Evolutionary conservation across 2,329 filamentous ascomycete species (phyloP).

Genomic region (Pleoardoris graminearum): DNA sequence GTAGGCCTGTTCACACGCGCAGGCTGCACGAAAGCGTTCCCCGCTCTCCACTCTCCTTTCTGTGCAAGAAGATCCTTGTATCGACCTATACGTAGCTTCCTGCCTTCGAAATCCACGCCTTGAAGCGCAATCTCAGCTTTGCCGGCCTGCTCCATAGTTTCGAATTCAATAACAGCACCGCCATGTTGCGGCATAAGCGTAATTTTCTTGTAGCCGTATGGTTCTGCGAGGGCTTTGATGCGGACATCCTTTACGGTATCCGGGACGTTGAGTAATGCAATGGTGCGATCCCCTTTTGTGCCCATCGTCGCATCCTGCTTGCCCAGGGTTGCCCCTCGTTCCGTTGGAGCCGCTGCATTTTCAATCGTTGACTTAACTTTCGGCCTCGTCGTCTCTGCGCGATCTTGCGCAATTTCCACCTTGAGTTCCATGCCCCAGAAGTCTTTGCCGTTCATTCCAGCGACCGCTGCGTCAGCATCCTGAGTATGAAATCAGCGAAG

Average conservation of each 20-base stretch:
- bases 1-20: conserved; percentile 33
- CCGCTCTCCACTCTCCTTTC: conserved; percentile 45
- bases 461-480: conserved; percentile 65
- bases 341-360: conserved; percentile 47
- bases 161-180: conserved; percentile 84
- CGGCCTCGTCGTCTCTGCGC: conserved; percentile 49
- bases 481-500: not conserved
- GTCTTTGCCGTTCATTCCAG: conserved; percentile 68
- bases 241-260: conserved; percentile 92
- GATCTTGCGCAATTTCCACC: conserved; percentile 56
- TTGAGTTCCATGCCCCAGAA: conserved; percentile 69
- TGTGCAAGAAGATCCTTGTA: conserved; percentile 53
- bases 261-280: conserved; percentile 82
- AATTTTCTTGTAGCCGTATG: conserved; percentile 75
- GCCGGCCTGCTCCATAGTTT: conserved; percentile 70
- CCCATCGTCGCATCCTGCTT: conserved; percentile 22
- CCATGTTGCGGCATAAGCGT: conserved; percentile 78
- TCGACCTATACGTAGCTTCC: conserved; percentile 52
- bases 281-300: conserved; percentile 62
- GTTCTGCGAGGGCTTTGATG: conserved; percentile 71
- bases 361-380: conserved; percentile 51
- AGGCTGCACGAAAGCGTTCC: conserved; percentile 37
- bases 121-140: conserved; percentile 61
- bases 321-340: conserved; percentile 44
- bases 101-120: conserved; percentile 44